These are phyloP conservation scores for Dictyostelium brefeldianum DNA, from an alignment of 78 protist genomes.

Conservation along the genomic window DNA sequence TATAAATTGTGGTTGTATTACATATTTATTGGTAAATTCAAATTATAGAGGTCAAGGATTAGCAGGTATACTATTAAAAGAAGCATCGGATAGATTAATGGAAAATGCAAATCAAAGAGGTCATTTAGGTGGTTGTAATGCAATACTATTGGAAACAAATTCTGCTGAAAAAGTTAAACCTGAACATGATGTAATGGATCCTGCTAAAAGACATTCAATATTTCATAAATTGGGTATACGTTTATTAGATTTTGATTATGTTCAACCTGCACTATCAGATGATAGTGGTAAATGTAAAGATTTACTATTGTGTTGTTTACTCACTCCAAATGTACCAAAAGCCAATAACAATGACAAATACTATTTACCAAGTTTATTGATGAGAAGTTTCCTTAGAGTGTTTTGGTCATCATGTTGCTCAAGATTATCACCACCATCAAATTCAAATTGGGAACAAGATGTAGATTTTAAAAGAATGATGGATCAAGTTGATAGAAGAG, in stretches of 20 bases:
- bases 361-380: slow-evolving; percentile 47
- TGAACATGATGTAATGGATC: slow-evolving; percentile 77
- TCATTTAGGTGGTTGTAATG: slow-evolving; percentile 53
- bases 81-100: neutral
- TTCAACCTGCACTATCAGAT: slow-evolving; percentile 71
- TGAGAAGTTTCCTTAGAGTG: slow-evolving; percentile 30
- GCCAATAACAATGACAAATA: neutral
- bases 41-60: slow-evolving; percentile 72
- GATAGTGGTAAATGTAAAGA: slow-evolving; percentile 65
- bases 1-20: slow-evolving; percentile 56
- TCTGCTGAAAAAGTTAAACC: slow-evolving; percentile 55
- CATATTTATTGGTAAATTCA: slow-evolving; percentile 39
- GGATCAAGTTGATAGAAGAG: slow-evolving; percentile 48
- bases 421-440: neutral
- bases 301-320: slow-evolving; percentile 43
- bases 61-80: slow-evolving; percentile 28
- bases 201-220: slow-evolving; percentile 46
- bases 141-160: slow-evolving; percentile 65
- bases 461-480: slow-evolving; percentile 59
- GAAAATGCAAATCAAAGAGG: neutral
- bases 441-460: slow-evolving; percentile 35
- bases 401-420: slow-evolving; percentile 59
- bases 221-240: slow-evolving; percentile 66
- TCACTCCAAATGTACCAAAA: slow-evolving; percentile 53
- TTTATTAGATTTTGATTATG: slow-evolving; percentile 67